Conservation (phyloP, 1,284 basidiomycete species). For the Apiotrichum gracile region DNA sequence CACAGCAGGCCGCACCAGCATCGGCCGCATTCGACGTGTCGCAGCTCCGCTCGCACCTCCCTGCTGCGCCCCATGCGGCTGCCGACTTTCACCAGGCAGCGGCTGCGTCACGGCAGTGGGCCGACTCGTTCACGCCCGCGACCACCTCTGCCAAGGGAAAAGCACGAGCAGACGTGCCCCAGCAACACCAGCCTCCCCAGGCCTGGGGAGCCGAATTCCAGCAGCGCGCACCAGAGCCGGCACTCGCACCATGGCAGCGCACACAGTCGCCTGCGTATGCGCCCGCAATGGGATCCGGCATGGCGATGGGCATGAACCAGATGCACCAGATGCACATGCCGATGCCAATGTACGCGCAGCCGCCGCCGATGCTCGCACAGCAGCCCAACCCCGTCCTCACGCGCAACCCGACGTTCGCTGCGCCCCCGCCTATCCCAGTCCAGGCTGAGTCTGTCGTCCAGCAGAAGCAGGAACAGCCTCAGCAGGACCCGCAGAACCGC, state of each 20-base stretch:
- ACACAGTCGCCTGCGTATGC: not conserved
- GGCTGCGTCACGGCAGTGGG: conserved; percentile 14
- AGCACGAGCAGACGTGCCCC: conserved; percentile 3
- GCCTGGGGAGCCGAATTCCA: conserved; percentile 22
- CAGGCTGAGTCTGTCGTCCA: conserved; percentile 4
- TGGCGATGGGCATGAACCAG: not conserved
- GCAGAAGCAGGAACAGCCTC: conserved; percentile 1
- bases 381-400: conserved; percentile 1
- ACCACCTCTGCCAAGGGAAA: conserved; percentile 11
- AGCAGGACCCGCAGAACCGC: not conserved
- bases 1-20: not conserved
- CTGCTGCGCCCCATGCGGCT: conserved; percentile 2
- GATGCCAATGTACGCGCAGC: conserved; percentile 9
- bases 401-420: conserved; percentile 4
- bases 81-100: not conserved
- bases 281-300: not conserved
- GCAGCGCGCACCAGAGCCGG: conserved; percentile 1
- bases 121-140: conserved; percentile 15
- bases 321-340: not conserved
- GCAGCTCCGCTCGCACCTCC: conserved; percentile 33
- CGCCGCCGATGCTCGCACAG: conserved; percentile 3
- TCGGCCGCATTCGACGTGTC: conserved; percentile 34
- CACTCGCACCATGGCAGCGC: conserved; percentile 18
- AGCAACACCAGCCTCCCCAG: not conserved
- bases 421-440: not conserved